A percentile compares a stretch with the other conserved stretches of the same genome.
These are phyloP conservation scores for Pythium phragmiticola DNA, from an alignment of 352 stramenopile genomes.

Conservation along the genomic window DNA sequence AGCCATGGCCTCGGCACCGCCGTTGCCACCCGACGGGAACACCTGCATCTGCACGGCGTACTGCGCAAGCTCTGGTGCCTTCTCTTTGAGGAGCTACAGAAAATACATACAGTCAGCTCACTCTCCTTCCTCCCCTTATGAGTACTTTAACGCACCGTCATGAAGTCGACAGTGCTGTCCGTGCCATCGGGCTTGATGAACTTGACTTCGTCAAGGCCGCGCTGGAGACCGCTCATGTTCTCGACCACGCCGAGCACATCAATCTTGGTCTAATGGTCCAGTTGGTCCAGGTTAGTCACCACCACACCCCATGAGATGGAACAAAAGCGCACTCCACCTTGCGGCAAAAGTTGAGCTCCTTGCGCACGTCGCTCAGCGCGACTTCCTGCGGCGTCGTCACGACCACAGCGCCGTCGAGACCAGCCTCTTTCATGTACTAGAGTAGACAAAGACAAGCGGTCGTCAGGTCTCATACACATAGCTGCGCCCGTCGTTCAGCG, in stretches of 20 bases:
- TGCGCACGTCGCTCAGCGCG: constrained; percentile 98
- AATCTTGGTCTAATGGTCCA: constrained; percentile 57
- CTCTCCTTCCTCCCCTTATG: neutral
- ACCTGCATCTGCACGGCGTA: constrained; percentile 86
- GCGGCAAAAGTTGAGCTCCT: constrained; percentile 99
- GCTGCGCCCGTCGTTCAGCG: neutral
- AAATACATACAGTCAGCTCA: neutral
- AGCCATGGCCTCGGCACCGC: constrained; percentile 94
- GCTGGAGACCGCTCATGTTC: constrained; percentile 98
- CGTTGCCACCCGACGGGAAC: constrained; percentile 80
- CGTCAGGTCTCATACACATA: neutral
- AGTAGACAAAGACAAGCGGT: neutral
- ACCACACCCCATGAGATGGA: neutral
- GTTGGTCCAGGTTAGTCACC: neutral
- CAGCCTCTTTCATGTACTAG: constrained; percentile 96
- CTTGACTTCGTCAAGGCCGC: constrained; percentile 69
- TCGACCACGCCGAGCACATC: constrained; percentile 93
- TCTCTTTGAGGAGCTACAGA: constrained; percentile 74
- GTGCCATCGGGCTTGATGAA: constrained; percentile 54
- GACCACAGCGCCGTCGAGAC: constrained; percentile 95
- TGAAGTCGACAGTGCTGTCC: constrained; percentile 62
- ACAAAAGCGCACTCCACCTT: constrained; percentile 74
- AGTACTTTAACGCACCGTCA: constrained; percentile 39
- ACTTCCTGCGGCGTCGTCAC: constrained; percentile 99
- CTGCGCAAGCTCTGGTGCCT: constrained; percentile 78